A percentile compares a stretch with the other conserved stretches of the same genome.
Conservation (phyloP, 805 yeast genomes). For the Ogataea paradorogensis region DNA sequence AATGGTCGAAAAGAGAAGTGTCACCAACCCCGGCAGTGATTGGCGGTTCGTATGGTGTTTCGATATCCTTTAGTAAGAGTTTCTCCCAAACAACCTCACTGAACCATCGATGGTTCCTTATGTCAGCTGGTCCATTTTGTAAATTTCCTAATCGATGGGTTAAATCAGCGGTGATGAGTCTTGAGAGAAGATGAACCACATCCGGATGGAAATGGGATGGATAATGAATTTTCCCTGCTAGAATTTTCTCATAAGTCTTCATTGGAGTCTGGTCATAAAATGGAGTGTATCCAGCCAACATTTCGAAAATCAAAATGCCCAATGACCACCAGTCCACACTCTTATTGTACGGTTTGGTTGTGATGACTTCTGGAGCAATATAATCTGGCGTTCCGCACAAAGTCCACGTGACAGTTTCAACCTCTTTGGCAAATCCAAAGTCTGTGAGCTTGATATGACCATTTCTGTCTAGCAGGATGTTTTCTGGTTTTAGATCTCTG, state of each 20-base stretch:
- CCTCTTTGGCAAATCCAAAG: conserved; percentile 64
- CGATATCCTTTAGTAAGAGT: conserved; percentile 52
- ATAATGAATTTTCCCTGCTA: conserved; percentile 51
- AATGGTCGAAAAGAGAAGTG: conserved; percentile 61
- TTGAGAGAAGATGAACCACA: conserved; percentile 48
- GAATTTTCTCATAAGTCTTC: conserved; percentile 61
- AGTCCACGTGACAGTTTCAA: conserved; percentile 56
- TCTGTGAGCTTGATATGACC: conserved; percentile 62
- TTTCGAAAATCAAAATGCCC: conserved; percentile 58
- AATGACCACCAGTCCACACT: conserved; percentile 67
- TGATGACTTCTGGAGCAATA: conserved; percentile 62
- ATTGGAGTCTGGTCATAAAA: conserved; percentile 63
- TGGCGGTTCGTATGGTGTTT: conserved; percentile 64
- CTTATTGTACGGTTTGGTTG: conserved; percentile 60
- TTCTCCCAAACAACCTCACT: conserved; percentile 62
- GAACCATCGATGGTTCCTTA: conserved; percentile 58
- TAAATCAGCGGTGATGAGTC: conserved; percentile 53
- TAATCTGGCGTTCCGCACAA: conserved; percentile 65
- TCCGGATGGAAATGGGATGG: conserved; percentile 58
- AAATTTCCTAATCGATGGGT: conserved; percentile 56
- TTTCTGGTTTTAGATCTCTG: conserved; percentile 61
- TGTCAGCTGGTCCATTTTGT: conserved; percentile 56
- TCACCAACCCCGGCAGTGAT: conserved; percentile 64
- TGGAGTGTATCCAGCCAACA: conserved; percentile 63
- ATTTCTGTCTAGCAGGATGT: conserved; percentile 54